Evolutionary conservation across 2,329 filamentous ascomycete species (phyloP), one percentile per base, ranked within the genome.

Genomic region (Phaeosphaeria sp.): DNA sequence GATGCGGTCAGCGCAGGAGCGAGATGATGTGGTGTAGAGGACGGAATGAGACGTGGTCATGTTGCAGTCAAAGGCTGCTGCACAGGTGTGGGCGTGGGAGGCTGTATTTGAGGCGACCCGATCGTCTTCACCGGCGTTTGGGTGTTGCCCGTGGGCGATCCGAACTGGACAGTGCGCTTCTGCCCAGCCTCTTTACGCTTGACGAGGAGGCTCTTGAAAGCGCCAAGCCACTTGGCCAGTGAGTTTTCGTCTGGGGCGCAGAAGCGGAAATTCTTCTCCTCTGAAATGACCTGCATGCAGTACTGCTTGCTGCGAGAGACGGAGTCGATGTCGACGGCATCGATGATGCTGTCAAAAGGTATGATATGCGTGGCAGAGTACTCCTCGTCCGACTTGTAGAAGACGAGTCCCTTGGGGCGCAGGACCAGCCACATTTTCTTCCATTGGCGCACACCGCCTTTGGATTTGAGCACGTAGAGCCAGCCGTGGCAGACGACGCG

Each of bases 401-500:
- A 85, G 17, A 92, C 91, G 30, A 99, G 82, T 62, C 91, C 93
- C 51, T 90, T 89, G 1, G 92, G 90, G 30, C 95, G 91, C 51
- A 99, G 84, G 0, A 98, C 95, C 13, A 90, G 91, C 95, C 95
- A 98, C 57, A 93, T 85, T 68, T 92, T 90, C 82, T 97, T 97
- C 95, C 95, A 99, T 71, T 96, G 91, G 47, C 91, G 88, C 53
- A 99, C 87, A 8, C 93, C 92, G 21, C 89, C 85, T 70, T 92
- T 93, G 60, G 89, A 91, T 68, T 91, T 92, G 55, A 97, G 85
- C 60, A 92, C 88, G 76, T 91, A 91, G 30, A 98, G 86, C 84
- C 92, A 93, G 51, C 94, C 93, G 74, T 98, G 93, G 85, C 91
- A 97, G 45, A 98, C 86, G n/a, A 98, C 90, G 24, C 93, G 89